Conservation (phyloP, 208 protist genomes). For the Leishmania tropica region DNA sequence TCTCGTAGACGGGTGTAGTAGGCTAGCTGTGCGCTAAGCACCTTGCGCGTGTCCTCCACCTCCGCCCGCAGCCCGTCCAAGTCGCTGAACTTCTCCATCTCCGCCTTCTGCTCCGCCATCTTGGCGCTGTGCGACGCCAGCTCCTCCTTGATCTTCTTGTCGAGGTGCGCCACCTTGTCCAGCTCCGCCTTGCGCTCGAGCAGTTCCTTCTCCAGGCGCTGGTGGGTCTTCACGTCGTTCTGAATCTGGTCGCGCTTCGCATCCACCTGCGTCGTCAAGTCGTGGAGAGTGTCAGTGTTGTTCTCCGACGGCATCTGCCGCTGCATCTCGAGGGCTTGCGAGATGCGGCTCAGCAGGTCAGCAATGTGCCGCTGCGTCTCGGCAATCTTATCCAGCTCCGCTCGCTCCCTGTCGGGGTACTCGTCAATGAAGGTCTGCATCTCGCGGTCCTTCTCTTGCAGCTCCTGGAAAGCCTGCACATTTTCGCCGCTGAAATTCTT, state of each 20-base stretch:
- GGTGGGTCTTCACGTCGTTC: constrained; percentile 81
- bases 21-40: constrained; percentile 50
- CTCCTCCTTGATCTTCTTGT: constrained; percentile 90
- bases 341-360: constrained; percentile 78
- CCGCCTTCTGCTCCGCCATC: constrained; percentile 81
- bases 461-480: constrained; percentile 80
- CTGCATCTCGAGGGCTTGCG: constrained; percentile 74
- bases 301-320: constrained; percentile 79
- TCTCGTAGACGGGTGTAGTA: constrained; percentile 76
- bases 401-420: constrained; percentile 78
- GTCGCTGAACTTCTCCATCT: constrained; percentile 83
- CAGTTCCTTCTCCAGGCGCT: constrained; percentile 89
- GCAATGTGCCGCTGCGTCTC: constrained; percentile 63
- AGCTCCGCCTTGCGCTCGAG: constrained; percentile 89
- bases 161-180: constrained; percentile 87
- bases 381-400: constrained; percentile 64
- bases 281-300: constrained; percentile 58
- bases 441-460: constrained; percentile 84
- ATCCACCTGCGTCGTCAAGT: constrained; percentile 82
- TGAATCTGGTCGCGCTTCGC: constrained; percentile 78
- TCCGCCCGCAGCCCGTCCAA: constrained; percentile 65
- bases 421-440: constrained; percentile 90
- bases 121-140: constrained; percentile 71
- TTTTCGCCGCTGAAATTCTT: constrained; percentile 90
- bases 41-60: constrained; percentile 64